Base-by-base conservation (phyloP, 306 rosid species). In the Cicer bijugum region DNA sequence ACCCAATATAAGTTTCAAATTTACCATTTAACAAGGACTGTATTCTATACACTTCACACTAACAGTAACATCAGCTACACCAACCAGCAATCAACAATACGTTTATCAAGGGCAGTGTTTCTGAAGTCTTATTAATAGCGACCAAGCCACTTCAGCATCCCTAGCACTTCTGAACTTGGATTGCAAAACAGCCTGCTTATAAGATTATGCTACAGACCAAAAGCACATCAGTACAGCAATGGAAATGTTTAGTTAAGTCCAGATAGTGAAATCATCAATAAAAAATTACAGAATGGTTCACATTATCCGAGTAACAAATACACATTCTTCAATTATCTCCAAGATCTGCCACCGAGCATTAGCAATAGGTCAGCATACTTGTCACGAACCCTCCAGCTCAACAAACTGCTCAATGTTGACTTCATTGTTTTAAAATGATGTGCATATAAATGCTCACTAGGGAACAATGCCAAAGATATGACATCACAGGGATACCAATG, bases 381-480 rank as follows among this genome's bases (percentile, higher is more conserved):
- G 72, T 75, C 46, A 72, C 65, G 37, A 65, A 46, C 66, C 61
- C 72, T 57, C 81, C 79, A 67, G 79, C 79, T 82, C 61, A 70
- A 69, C 68, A 56, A 53, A 72, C 85, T 81, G 82, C 68, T 57
- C 75, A 77, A 67, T 16, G 65, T 76, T 82, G 60, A 82, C 40
- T 47, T 19, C 53, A 77, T 44, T 57, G 66, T 43, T 72, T 66
- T 55, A 77, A 68, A 61, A 48, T 33, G 39, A 15, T 11, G 70
- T 16, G 47, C 53, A 65, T 8, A 39, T 71, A 20, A 65, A 76
- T 66, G 63, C 4, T 16, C 56, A 47, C 48, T 56, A 23, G 33
- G 72, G 67, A 63, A 76, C 50, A 20, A 50, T 51, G 56, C 62
- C 69, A 70, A 39, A 75, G 53, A 81, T 64, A 28, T 69, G 47